Base-by-base conservation (phyloP, 2,329 filamentous ascomycete genomes). In the Fusarium napiforme region DNA sequence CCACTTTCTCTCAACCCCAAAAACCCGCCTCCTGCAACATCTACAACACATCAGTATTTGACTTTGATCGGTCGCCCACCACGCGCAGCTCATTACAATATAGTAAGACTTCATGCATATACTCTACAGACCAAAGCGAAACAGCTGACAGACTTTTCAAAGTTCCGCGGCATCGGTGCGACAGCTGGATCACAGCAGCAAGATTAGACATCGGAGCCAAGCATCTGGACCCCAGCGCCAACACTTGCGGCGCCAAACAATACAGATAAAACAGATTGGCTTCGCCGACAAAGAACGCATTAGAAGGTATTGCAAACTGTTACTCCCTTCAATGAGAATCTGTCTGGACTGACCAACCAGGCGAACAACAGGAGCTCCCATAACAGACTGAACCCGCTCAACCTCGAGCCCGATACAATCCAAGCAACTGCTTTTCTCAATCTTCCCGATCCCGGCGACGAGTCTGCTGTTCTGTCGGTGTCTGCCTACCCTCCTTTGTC, bases 91-190 rank as follows among this genome's bases (percentile, higher is more conserved):
- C 21, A 0, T 15, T 4, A 46, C 7, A 21, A 28, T 3, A 46
- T 21, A 28, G 4, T 15, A 21, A 46, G 43, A 28, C 12, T 46
- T 15, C 12, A 14, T 19, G 1, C 2, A 5, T 5, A 21, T 10
- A 1, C 9, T 46, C 18, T 28, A 9, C 18, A 46, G 18, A 46
- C 4, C 4, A 21, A 46, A 0, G 5, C 2, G 4, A 1, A 8
- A 18, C 16, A 7, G 42, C 18, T 12, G 0, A 12, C 11, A 0
- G 4, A 26, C 6, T 37, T 28, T 12, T 37, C 9, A 2, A 21
- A 36, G n/a, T 28, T 2, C 14, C 21, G 32, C 9, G 18, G 23
- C 23, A 7, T 28, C 49, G 12, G 23, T 3, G 18, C 12, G 9
- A 28, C 19, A 14, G 2, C 19, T 28, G 5, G 2, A 37, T 11